A percentile compares a stretch with the other conserved stretches of the same genome.
These are phyloP conservation scores for Mycena belliarum DNA, from an alignment of 768 basidiomycete species.

Conservation along the genomic window DNA sequence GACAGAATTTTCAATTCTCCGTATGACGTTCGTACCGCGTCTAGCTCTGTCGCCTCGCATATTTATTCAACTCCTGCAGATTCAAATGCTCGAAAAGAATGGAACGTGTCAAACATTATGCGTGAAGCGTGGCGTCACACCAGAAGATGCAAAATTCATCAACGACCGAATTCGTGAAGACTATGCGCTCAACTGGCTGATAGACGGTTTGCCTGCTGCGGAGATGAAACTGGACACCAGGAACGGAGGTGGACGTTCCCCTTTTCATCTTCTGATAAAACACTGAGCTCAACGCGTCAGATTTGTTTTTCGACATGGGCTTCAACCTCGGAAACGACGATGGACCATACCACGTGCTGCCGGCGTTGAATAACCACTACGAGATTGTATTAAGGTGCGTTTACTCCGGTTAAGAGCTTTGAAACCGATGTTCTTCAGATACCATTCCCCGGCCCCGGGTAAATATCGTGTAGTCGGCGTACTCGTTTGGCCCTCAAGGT, in stretches of 20 bases:
- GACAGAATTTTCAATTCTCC: constrained; percentile 92
- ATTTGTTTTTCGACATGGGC: constrained; percentile 89
- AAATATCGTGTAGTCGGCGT: constrained; percentile 91
- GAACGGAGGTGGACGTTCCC: too few relatives aligned
- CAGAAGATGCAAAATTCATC: constrained; percentile 82
- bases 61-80: constrained; percentile 41
- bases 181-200: constrained; percentile 92
- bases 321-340: constrained; percentile 86
- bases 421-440: constrained; percentile 46
- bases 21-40: constrained; percentile 64
- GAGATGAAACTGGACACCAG: constrained; percentile 86
- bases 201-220: constrained; percentile 92
- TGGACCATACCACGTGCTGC: constrained; percentile 45
- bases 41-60: background rate
- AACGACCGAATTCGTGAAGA: constrained; percentile 90
- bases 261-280: too few relatives aligned
- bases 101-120: constrained; percentile 80
- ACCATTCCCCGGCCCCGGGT: constrained; percentile 70
- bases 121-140: constrained; percentile 50
- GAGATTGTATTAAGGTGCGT: constrained; percentile 76
- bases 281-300: too few relatives aligned
- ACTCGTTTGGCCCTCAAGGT: constrained; percentile 73
- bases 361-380: constrained; percentile 91
- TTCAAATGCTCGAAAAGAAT: constrained; percentile 79
- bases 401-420: background rate